Base-by-base conservation (phyloP, 371 early-diverging fungal species). In the Rhizopus sp. region DNA sequence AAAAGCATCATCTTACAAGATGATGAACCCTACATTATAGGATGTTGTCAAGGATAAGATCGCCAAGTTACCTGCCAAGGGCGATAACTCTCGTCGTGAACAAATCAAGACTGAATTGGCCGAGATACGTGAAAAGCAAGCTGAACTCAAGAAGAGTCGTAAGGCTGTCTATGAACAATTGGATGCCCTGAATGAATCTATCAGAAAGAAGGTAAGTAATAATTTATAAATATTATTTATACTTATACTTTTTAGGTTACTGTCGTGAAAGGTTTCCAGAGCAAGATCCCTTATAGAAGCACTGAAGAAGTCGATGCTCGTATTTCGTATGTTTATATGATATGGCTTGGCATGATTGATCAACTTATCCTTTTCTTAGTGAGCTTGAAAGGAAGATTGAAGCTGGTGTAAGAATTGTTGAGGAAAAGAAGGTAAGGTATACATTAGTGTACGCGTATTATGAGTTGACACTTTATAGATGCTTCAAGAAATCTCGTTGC, bases 311-410 rank as follows among this genome's bases (percentile, higher is more conserved):
- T 94, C 17, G 93, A 94, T 62, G 73, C 61, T 48, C 85, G 86
- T 53, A 89, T 96, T 69, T 67, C 51, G 89, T 88, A 81, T 55
- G 81, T 77, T 30, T 10, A 12, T 42, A 15, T 37, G 3, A 9
- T 17, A 29, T 31, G n/a, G 6, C 29, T 32, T 37, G 23, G 23
- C 17, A 23, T 31, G 16, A 37, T 29, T 2, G 15, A 53, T 40
- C 5, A 13, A 34, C 37, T 50, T 7, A 34, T 7, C 7, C n/a
- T 42, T 38, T 35, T 55, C 46, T 53, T 50, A 90, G 88, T 62
- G 81, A 85, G 53, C 73, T 89, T 55, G 94, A 95, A 67, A 75
- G 69, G 55, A 85, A 90, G 74, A 84, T 95, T 59, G 89, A 89
- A 60, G 77, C 79, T 40, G 94, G 94, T 63, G 81, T 73, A 23